A percentile compares a stretch with the other conserved stretches of the same genome.
These are phyloP conservation scores for Zymoseptoria tritici DNA, from an alignment of 2,329 filamentous ascomycete species.

Conservation along the genomic window DNA sequence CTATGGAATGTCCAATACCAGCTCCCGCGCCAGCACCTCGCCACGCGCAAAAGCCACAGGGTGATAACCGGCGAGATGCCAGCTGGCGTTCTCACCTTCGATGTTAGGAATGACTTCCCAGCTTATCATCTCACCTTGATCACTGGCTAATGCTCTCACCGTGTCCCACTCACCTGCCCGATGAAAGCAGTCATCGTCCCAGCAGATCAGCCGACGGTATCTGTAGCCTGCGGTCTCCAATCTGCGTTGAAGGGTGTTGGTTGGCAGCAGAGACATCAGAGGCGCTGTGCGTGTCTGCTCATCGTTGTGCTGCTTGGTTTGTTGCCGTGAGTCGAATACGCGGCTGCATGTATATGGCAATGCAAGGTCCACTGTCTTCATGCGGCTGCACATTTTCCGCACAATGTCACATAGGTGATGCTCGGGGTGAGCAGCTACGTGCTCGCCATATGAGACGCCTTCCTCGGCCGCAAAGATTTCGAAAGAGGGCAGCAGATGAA, in stretches of 20 bases:
- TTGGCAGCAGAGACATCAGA: slow-evolving; percentile 7
- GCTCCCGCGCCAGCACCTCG: too few species aligned
- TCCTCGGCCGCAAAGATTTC: not conserved
- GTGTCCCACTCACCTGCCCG: slow-evolving; percentile 11
- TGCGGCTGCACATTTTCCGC: slow-evolving; percentile 9
- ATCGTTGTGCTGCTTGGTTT: not conserved
- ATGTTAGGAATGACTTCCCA: slow-evolving; percentile 11
- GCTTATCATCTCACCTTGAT: slow-evolving; percentile 11
- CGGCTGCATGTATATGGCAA: slow-evolving; percentile 16
- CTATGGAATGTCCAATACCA: too few species aligned
- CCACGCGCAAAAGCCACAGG: not conserved
- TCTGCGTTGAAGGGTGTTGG: slow-evolving; percentile 8
- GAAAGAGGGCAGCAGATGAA: slow-evolving; percentile 8
- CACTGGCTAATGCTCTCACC: slow-evolving; percentile 6
- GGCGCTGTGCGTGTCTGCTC: not conserved
- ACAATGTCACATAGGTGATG: slow-evolving; percentile 19
- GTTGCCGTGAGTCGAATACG: slow-evolving; percentile 8
- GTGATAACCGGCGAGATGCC: slow-evolving; percentile 15
- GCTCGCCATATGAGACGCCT: not conserved
- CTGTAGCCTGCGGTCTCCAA: slow-evolving; percentile 13
- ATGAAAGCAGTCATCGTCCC: slow-evolving; percentile 8
- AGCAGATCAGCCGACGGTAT: slow-evolving; percentile 16
- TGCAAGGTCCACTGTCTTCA: slow-evolving; percentile 17
- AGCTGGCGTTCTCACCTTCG: slow-evolving; percentile 7
- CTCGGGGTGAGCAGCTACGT: slow-evolving; percentile 12